Percentiles rank a stretch among this genome's conserved stretches.
Evolutionary conservation across 192 early-diverging fungal genomes (phyloP).

Genomic region (Coemansia sp.): DNA sequence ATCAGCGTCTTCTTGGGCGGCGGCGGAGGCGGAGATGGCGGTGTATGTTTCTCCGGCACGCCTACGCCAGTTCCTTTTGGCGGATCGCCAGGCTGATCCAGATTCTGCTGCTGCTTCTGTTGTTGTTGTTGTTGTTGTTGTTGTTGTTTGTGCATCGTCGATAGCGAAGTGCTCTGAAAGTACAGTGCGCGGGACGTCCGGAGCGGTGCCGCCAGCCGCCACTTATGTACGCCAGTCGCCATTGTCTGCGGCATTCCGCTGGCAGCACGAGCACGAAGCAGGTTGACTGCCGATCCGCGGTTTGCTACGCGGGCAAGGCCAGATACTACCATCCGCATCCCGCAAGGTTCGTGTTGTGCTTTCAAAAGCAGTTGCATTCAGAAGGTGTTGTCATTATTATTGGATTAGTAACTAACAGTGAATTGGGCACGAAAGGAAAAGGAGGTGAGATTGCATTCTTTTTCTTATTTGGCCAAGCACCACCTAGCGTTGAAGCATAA

Average conservation of each 20-base stretch:
- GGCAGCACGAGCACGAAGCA: background rate
- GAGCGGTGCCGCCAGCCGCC: background rate
- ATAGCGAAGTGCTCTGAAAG: slow-evolving; percentile 29
- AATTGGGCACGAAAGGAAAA: too few species aligned
- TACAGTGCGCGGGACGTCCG: slow-evolving; percentile 20
- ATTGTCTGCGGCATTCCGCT: background rate
- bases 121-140: background rate
- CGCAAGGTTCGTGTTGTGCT: too few species aligned
- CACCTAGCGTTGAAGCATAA: too few species aligned
- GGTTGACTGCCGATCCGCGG: background rate
- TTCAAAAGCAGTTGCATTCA: too few species aligned
- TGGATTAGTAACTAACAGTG: too few species aligned
- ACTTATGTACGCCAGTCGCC: background rate
- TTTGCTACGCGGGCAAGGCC: background rate
- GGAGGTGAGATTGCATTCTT: too few species aligned
- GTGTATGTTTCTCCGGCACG: background rate
- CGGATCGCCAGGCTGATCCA: too few species aligned
- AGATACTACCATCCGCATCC: background rate
- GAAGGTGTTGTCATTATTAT: too few species aligned
- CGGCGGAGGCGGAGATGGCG: background rate
- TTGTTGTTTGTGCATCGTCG: slow-evolving; percentile 26
- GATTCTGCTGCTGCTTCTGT: background rate
- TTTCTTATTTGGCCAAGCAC: too few species aligned
- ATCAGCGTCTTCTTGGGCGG: slow-evolving; percentile 62
- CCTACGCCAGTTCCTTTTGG: background rate